phyloP scores from a whole-genome alignment of 2,329 filamentous ascomycete species.

The Zymoseptoria passerinii region DNA sequence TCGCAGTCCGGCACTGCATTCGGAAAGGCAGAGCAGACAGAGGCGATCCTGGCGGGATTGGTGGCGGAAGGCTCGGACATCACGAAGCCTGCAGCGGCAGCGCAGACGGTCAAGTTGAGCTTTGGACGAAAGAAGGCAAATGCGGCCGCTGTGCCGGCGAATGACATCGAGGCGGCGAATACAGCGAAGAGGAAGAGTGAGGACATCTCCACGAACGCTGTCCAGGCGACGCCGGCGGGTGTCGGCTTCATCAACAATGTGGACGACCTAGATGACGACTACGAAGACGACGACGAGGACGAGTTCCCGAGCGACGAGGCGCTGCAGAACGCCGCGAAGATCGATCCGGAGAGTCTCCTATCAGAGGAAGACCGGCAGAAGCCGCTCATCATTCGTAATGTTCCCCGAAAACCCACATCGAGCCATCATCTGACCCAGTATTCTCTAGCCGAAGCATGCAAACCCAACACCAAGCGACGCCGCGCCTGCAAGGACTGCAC shows the following conservation, averaged over 20 bases:
- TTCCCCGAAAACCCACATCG: too few species aligned
- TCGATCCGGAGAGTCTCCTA: slow-evolving; percentile 83
- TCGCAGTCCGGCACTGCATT: slow-evolving; percentile 56
- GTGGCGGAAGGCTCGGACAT: slow-evolving; percentile 55
- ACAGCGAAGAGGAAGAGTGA: slow-evolving; percentile 28
- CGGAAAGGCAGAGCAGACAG: slow-evolving; percentile 50
- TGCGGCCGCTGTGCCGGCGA: slow-evolving; percentile 33
- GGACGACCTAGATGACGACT: slow-evolving; percentile 50
- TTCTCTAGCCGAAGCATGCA: slow-evolving; percentile 66
- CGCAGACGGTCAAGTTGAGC: slow-evolving; percentile 42
- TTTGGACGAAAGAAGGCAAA: slow-evolving; percentile 49
- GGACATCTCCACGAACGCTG: slow-evolving; percentile 21
- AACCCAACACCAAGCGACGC: slow-evolving; percentile 80
- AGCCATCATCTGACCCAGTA: too few species aligned
- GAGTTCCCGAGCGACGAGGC: slow-evolving; percentile 30
- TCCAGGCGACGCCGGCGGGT: slow-evolving; percentile 42
- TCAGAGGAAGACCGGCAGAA: slow-evolving; percentile 74
- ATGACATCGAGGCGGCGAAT: slow-evolving; percentile 26
- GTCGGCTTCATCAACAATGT: slow-evolving; percentile 61
- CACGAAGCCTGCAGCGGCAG: slow-evolving; percentile 47
- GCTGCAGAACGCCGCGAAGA: slow-evolving; percentile 64
- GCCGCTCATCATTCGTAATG: slow-evolving; percentile 75
- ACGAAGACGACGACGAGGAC: slow-evolving; percentile 29
- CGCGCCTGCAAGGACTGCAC: slow-evolving; percentile 97
- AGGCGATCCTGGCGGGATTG: slow-evolving; percentile 77